Base-by-base conservation (phyloP, 495 filamentous ascomycete genomes). In the Aspergillus bertholletiae region DNA sequence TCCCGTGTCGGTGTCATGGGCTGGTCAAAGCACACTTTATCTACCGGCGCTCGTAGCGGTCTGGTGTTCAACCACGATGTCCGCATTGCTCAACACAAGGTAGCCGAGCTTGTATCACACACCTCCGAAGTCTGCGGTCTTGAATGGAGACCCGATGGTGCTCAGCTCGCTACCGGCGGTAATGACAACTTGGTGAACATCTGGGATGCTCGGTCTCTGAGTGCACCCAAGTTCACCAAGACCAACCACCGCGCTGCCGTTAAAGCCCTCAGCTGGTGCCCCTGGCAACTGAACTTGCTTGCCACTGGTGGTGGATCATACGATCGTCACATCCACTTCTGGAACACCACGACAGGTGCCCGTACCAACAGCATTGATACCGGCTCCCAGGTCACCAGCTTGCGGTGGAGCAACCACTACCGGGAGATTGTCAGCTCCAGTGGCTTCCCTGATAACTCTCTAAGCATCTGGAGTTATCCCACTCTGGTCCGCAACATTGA, bases 51-150 rank as follows among this genome's bases (percentile, higher is more conserved):
- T 30, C 87, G 95, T 60, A 93, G 88, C 61, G 94, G 94, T 21
- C 84, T 96, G n/a, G 92, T 97, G 57, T 97, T 85, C 84, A 97
- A 97, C 81, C 94, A 99, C 73, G 94, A 99, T 74, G 94, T 99
- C 58, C 92, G 94, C 61, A 86, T 99, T 60, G 95, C 94, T 22
- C 82, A 97, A 63, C 94, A 99, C 86, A 97, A 99, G 80, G 83
- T 91, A 48, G 95, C 94, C 32, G 93, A 97, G 78, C 90, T 99
- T 26, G 86, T 94, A 53, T 94, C 89, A 1, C 94, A 99, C 75
- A 96, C 91, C 30, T 94, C 92, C 0, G 95, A 99, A 68, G 95
- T 99, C 45, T 99, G 94, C 66, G 94, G 94, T 45, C 84, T 99
- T 7, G 94, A 99, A 68, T 99, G 94, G 94, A 84, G 94, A 53